phyloP scores from a whole-genome alignment of 352 stramenopile genomes.

The Globisporangium okanoganense region DNA sequence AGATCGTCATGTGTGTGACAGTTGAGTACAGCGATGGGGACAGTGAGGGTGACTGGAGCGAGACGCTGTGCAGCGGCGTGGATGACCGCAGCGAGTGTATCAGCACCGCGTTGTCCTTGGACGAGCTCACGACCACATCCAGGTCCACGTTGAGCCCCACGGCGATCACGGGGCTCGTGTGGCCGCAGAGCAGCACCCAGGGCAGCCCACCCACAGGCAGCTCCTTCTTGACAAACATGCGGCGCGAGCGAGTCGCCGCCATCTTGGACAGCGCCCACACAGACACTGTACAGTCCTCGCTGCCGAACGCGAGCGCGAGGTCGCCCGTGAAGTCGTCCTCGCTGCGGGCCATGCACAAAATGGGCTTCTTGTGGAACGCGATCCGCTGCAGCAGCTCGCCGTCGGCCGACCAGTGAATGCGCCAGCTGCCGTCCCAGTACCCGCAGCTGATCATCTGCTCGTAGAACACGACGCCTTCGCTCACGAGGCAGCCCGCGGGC shows the following conservation, averaged over 20 bases:
- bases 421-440: slow-evolving; percentile 86
- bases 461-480: slow-evolving; percentile 82
- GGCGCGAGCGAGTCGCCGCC: slow-evolving; percentile 68
- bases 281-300: slow-evolving; percentile 83
- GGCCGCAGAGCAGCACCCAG: slow-evolving; percentile 75
- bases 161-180: slow-evolving; percentile 73
- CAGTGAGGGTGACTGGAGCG: slow-evolving; percentile 38
- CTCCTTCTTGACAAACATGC: slow-evolving; percentile 85
- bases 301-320: slow-evolving; percentile 78
- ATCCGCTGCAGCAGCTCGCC: slow-evolving; percentile 82
- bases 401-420: slow-evolving; percentile 84
- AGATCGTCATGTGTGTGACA: slow-evolving; percentile 75
- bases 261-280: slow-evolving; percentile 85
- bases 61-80: slow-evolving; percentile 69
- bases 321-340: slow-evolving; percentile 86
- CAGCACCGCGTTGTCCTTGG: slow-evolving; percentile 68
- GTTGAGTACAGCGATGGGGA: slow-evolving; percentile 25
- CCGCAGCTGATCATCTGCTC: slow-evolving; percentile 89
- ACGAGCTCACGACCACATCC: slow-evolving; percentile 79
- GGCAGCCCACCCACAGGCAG: slow-evolving; percentile 70
- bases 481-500: slow-evolving; percentile 63
- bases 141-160: slow-evolving; percentile 80
- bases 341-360: slow-evolving; percentile 81
- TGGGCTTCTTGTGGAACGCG: slow-evolving; percentile 86
- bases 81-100: slow-evolving; percentile 74